Evolutionary conservation across 75 land plant species (phyloP).

Genomic region (Cupressus sempervirens): DNA sequence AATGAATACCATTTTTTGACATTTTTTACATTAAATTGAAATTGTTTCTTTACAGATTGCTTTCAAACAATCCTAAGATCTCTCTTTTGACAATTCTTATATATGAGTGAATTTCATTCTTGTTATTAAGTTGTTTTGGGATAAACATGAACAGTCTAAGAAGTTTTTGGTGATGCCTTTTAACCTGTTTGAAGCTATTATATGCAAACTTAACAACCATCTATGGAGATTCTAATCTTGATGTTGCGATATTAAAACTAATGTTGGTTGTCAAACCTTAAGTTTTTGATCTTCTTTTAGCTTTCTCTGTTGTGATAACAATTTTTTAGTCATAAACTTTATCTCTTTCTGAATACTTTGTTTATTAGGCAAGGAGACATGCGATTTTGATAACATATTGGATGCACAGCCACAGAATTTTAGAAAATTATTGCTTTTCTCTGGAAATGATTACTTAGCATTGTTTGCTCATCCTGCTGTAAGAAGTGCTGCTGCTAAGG

Average conservation of each 20-base stretch:
- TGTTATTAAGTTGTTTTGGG: too few relatives aligned
- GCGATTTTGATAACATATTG: conserved; percentile 14
- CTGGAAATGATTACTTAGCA: conserved; percentile 95
- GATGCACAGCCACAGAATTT: conserved; percentile 3
- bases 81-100: too few relatives aligned
- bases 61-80: too few relatives aligned
- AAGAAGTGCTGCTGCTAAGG: conserved; percentile 77
- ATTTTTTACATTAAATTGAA: not conserved
- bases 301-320: not conserved
- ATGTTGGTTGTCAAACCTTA: not conserved
- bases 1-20: not conserved
- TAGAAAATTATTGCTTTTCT: conserved; percentile 71
- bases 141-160: too few relatives aligned
- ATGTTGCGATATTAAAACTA: not conserved
- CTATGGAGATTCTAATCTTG: not conserved
- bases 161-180: too few relatives aligned
- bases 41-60: not conserved
- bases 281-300: not conserved
- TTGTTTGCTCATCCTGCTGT: conserved; percentile 87
- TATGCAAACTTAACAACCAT: too few relatives aligned
- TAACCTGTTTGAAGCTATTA: too few relatives aligned
- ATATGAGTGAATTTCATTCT: too few relatives aligned
- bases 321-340: not conserved
- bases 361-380: conserved; percentile 39
- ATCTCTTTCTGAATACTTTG: not conserved